Conservation (phyloP, 2,329 filamentous ascomycete genomes). For the Nigrograna mackinnonii region DNA sequence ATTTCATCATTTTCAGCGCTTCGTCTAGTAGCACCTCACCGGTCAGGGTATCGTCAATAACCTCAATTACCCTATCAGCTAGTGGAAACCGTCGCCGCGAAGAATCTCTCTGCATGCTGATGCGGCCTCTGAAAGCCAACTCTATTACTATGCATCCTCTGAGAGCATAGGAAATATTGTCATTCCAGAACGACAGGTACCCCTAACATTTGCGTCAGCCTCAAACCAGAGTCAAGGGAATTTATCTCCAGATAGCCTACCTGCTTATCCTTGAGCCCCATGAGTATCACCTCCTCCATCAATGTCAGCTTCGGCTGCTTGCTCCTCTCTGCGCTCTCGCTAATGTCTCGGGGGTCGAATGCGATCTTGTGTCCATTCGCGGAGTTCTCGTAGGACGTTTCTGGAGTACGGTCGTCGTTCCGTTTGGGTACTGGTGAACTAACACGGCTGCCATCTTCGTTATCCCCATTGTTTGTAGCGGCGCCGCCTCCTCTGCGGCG, state of each 20-base stretch:
- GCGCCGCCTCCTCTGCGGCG: conserved; percentile 70
- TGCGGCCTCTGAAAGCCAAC: conserved; percentile 89
- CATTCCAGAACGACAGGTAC: conserved; percentile 99
- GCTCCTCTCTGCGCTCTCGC: conserved; percentile 91
- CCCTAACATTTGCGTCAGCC: conserved; percentile 61
- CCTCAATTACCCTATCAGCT: conserved; percentile 92
- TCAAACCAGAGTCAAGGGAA: conserved; percentile 8
- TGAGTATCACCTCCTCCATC: conserved; percentile 96
- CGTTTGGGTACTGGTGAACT: conserved; percentile 66
- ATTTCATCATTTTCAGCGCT: conserved; percentile 99
- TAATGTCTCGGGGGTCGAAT: conserved; percentile 95
- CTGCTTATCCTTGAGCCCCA: conserved; percentile 98
- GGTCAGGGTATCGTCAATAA: conserved; percentile 93
- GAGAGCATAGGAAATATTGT: conserved; percentile 98
- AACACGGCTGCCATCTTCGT: conserved; percentile 67
- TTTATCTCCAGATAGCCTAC: conserved; percentile 54
- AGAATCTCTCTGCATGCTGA: conserved; percentile 98
- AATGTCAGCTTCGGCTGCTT: conserved; percentile 98
- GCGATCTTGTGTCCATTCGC: conserved; percentile 99
- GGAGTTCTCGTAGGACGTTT: conserved; percentile 85
- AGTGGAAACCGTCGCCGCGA: conserved; percentile 89
- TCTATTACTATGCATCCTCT: conserved; percentile 98
- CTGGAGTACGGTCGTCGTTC: conserved; percentile 62
- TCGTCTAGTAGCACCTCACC: conserved; percentile 97
- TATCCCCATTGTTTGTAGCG: conserved; percentile 58